Percentiles rank a stretch among this genome's conserved stretches.
Evolutionary conservation across 2,329 filamentous ascomycete genomes (phyloP).

Genomic region (Botryotinia globosa): DNA sequence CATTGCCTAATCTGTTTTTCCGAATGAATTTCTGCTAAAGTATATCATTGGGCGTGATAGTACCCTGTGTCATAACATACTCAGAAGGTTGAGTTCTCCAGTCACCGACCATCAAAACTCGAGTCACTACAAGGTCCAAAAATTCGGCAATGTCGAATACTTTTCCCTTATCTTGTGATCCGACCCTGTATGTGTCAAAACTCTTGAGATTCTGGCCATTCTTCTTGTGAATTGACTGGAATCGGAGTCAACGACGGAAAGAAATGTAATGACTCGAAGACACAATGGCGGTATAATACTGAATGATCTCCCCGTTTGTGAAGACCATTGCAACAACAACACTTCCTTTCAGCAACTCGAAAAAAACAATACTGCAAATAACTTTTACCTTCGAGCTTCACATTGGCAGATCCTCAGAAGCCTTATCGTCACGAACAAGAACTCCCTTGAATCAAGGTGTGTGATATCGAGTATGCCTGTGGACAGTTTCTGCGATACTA

Average conservation of each 20-base stretch:
- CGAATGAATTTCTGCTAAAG: too few species aligned
- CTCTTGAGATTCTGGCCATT: neutral
- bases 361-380: neutral
- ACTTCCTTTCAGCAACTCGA: neutral
- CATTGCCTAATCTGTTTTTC: too few species aligned
- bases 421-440: too few species aligned
- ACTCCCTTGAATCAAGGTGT: neutral
- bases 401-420: too few species aligned
- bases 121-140: neutral
- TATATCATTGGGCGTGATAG: neutral
- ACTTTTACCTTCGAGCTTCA: too few species aligned
- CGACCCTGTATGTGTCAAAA: neutral
- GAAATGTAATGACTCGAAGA: neutral
- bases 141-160: neutral
- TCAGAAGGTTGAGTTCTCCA: neutral
- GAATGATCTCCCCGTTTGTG: neutral
- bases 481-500: neutral
- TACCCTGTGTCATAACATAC: too few species aligned
- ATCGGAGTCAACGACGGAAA: neutral
- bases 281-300: accelerated
- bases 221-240: neutral
- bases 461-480: neutral
- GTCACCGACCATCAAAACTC: neutral
- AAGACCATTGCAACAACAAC: neutral
- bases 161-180: neutral